Evolutionary conservation across 2,329 filamentous ascomycete genomes (phyloP).

Genomic region (Lojkania enalia): DNA sequence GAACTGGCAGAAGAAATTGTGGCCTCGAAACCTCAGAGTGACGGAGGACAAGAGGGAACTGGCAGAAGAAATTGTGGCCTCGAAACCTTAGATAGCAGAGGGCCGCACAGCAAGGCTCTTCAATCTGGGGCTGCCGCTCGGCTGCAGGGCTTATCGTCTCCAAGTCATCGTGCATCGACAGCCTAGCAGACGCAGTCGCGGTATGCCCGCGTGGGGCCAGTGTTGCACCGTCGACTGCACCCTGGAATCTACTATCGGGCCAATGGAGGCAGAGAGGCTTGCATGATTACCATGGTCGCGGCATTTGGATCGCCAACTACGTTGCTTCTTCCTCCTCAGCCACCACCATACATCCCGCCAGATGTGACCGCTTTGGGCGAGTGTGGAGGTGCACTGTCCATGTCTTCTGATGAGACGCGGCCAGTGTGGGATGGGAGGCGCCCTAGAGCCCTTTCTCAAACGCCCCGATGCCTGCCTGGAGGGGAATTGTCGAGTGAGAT

Average conservation of each 20-base stretch:
- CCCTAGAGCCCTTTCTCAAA: not conserved
- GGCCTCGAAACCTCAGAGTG: not conserved
- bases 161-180: not conserved
- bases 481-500: not conserved
- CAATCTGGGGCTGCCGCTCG: not conserved
- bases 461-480: not conserved
- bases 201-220: conserved; percentile 10
- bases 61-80: not conserved
- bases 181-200: not conserved
- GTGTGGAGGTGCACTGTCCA: conserved; percentile 8
- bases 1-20: not conserved
- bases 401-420: conserved; percentile 6
- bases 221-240: not conserved
- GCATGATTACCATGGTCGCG: conserved; percentile 4
- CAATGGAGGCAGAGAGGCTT: conserved; percentile 8
- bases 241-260: conserved; percentile 3
- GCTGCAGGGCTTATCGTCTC: conserved; percentile 6
- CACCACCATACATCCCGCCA: not conserved
- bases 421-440: conserved; percentile 1
- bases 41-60: conserved; percentile 2
- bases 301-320: not conserved
- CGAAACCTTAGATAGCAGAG: not conserved
- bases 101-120: not conserved
- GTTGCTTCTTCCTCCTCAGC: conserved; percentile 2
- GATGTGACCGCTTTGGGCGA: not conserved